phyloP scores from a whole-genome alignment of 2,329 filamentous ascomycete genomes.

The Scedosporium boydii region DNA sequence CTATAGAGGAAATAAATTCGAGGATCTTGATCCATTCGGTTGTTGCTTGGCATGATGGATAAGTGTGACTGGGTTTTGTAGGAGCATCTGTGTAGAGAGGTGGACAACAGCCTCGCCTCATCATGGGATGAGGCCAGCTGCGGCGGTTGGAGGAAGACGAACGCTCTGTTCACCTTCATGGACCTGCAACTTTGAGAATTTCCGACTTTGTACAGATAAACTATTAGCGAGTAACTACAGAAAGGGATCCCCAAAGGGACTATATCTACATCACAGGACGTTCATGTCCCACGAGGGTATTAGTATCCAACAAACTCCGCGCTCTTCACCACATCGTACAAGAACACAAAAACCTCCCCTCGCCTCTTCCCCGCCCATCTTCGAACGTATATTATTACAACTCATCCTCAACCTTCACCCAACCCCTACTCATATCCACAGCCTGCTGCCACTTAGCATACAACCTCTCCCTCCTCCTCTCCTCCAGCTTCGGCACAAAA shows the following conservation, averaged over 20 bases:
- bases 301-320: neutral
- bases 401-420: conserved; percentile 29
- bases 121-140: neutral
- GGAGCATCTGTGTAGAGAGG: neutral
- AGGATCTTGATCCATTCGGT: neutral
- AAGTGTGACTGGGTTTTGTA: too few relatives aligned
- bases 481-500: conserved; percentile 58
- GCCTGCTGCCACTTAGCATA: conserved; percentile 47
- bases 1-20: neutral
- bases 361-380: neutral
- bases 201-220: neutral
- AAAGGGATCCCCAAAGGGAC: neutral
- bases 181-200: too few relatives aligned
- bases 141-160: too few relatives aligned
- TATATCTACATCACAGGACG: neutral
- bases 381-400: neutral
- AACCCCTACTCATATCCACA: conserved; percentile 49
- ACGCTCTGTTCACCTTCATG: too few relatives aligned
- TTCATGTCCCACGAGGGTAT: neutral
- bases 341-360: neutral
- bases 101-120: neutral
- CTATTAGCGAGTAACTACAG: neutral
- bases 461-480: conserved; percentile 26
- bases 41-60: neutral
- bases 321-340: neutral